Evolutionary conservation across 148 eudicot species (phyloP).

Genomic region (Rhododendron kiyosumense): DNA sequence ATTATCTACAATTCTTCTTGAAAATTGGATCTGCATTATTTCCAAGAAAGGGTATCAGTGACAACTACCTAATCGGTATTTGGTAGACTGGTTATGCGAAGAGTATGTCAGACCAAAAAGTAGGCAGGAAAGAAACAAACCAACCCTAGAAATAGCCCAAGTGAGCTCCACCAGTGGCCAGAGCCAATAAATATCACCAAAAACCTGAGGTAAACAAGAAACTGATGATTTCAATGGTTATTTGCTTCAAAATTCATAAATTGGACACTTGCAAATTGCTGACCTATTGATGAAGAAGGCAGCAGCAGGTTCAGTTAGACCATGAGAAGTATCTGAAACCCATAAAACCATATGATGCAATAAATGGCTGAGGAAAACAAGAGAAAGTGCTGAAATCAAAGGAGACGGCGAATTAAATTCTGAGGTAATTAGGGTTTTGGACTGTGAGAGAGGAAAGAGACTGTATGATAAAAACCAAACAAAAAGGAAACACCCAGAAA

Average conservation of each 20-base stretch:
- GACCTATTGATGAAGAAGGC: conserved; percentile 43
- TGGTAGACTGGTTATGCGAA: conserved; percentile 5
- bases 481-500: conserved; percentile 37
- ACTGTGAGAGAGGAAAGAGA: conserved; percentile 29
- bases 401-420: conserved; percentile 21
- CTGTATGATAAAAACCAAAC: conserved; percentile 22
- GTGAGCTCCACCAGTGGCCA: conserved; percentile 23
- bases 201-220: conserved; percentile 11
- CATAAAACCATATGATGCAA: conserved; percentile 27
- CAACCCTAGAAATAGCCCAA: conserved; percentile 13
- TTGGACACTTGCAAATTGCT: conserved; percentile 40
- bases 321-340: conserved; percentile 50
- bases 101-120: conserved; percentile 19
- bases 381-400: background rate
- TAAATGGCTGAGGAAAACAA: conserved; percentile 14
- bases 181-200: conserved; percentile 21
- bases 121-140: conserved; percentile 10
- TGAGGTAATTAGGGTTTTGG: conserved; percentile 28
- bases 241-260: conserved; percentile 23
- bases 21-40: conserved; percentile 15
- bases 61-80: conserved; percentile 15
- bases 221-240: conserved; percentile 20
- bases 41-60: conserved; percentile 5
- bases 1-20: conserved; percentile 7
- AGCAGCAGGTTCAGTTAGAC: conserved; percentile 32